Evolutionary conservation across 768 basidiomycete genomes (phyloP).

Genomic region (Rhizopogon roseolus): DNA sequence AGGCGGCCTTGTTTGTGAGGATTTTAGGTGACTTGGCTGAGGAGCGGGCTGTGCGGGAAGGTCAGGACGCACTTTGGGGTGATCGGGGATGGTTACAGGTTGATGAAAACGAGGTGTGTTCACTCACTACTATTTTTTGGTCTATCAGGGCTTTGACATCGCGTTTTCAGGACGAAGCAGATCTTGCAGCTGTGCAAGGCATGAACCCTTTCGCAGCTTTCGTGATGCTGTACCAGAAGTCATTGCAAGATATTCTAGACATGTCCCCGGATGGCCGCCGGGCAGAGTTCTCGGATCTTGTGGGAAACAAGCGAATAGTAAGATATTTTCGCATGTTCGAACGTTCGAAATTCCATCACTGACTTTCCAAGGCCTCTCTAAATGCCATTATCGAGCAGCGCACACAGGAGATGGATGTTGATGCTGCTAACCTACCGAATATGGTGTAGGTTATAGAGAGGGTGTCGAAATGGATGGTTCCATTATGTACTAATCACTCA

Average conservation of each 20-base stretch:
- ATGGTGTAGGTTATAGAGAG: conserved; percentile 5
- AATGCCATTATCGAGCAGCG: conserved; percentile 33
- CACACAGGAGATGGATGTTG: conserved; percentile 23
- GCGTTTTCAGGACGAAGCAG: conserved; percentile 49
- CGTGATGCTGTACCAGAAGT: conserved; percentile 52
- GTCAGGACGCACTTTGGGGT: conserved; percentile 44
- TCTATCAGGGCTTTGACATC: conserved; percentile 5
- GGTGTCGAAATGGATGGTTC: not conserved
- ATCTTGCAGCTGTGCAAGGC: conserved; percentile 49
- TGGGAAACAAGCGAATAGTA: conserved; percentile 53
- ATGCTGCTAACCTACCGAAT: conserved; percentile 8
- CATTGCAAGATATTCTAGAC: conserved; percentile 52
- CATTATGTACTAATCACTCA: not conserved
- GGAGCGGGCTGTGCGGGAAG: conserved; percentile 34
- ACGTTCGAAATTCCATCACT: conserved; percentile 6
- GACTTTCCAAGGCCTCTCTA: conserved; percentile 22
- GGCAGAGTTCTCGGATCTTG: conserved; percentile 36
- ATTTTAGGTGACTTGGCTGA: conserved; percentile 57
- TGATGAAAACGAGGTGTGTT: conserved; percentile 47
- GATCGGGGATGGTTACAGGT: conserved; percentile 58
- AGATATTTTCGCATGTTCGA: conserved; percentile 18
- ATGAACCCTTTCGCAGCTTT: conserved; percentile 71
- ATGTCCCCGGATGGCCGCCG: conserved; percentile 43
- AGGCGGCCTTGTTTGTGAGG: conserved; percentile 53
- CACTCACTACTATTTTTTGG: conserved; percentile 1